Evolutionary conservation across 1,139 yeast species (phyloP).

Genomic region (Barnettozyma hawaiiensis): DNA sequence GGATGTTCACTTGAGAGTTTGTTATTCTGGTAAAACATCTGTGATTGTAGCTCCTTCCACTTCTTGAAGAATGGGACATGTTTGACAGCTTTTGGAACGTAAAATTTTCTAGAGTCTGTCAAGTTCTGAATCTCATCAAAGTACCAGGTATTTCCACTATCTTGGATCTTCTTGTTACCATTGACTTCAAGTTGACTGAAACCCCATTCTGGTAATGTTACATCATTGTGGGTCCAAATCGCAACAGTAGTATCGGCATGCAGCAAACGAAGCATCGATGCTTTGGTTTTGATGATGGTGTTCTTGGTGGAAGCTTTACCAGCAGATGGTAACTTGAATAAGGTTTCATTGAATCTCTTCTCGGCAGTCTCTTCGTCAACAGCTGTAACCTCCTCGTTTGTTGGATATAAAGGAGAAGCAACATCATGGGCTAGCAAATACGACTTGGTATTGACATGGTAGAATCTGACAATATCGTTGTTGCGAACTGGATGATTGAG

Average conservation of each 20-base stretch:
- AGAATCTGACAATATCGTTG: conserved; percentile 70
- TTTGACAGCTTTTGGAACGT: conserved; percentile 50
- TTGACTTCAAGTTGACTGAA: conserved; percentile 88
- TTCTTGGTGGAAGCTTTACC: conserved; percentile 45
- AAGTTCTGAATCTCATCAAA: conserved; percentile 69
- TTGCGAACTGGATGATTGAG: conserved; percentile 45
- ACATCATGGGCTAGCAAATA: conserved; percentile 88
- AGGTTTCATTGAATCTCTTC: conserved; percentile 60
- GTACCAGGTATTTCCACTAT: conserved; percentile 65
- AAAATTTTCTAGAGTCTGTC: conserved; percentile 53
- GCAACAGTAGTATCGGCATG: conserved; percentile 89
- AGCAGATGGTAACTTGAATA: conserved; percentile 67
- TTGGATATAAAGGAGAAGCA: conserved; percentile 88
- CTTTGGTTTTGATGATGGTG: conserved; percentile 60
- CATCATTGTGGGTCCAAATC: conserved; percentile 90
- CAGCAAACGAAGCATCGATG: conserved; percentile 59
- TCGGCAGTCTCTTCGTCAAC: conserved; percentile 53
- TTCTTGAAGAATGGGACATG: conserved; percentile 70
- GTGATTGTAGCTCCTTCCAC: conserved; percentile 82
- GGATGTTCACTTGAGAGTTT: conserved; percentile 87
- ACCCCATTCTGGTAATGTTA: conserved; percentile 89
- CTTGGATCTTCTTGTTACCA: conserved; percentile 79
- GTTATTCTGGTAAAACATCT: conserved; percentile 92
- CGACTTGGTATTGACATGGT: conserved; percentile 77
- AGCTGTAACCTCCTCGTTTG: conserved; percentile 88